phyloP scores from a whole-genome alignment of 2,329 filamentous ascomycete species.

The Stagonosporopsis rhizophila region DNA sequence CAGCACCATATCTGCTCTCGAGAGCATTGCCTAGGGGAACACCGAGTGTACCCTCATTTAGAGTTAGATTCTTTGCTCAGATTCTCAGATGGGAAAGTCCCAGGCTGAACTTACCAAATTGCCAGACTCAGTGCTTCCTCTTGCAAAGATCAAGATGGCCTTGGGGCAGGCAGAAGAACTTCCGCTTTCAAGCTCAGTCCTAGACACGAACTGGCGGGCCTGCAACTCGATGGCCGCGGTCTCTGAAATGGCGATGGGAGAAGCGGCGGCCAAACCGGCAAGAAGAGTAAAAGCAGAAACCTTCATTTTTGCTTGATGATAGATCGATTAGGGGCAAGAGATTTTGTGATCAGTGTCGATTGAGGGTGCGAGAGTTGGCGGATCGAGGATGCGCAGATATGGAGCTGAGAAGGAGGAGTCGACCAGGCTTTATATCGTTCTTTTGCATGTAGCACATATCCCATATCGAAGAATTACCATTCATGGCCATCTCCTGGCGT shows the following conservation, averaged over 20 bases:
- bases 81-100: no score
- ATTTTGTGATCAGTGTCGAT: not conserved
- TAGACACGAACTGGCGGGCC: slow-evolving; percentile 22
- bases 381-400: not conserved
- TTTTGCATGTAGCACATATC: no score
- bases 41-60: slow-evolving; percentile 28
- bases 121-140: slow-evolving; percentile 33
- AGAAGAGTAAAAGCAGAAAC: slow-evolving; percentile 22
- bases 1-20: slow-evolving; percentile 30
- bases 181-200: slow-evolving; percentile 36
- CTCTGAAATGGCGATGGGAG: slow-evolving; percentile 17
- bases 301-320: slow-evolving; percentile 25
- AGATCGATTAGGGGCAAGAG: slow-evolving; percentile 5
- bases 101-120: slow-evolving; percentile 35
- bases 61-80: not conserved
- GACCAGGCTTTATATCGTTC: not conserved
- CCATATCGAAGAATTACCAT: no score
- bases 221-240: slow-evolving; percentile 11
- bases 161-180: slow-evolving; percentile 32
- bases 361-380: not conserved
- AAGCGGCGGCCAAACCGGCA: slow-evolving; percentile 12
- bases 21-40: slow-evolving; percentile 32
- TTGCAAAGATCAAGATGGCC: slow-evolving; percentile 38
- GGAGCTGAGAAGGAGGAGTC: not conserved
- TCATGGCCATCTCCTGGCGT: no score